Percentiles rank a stretch among this genome's conserved stretches.
Conservation (phyloP, 2,329 filamentous ascomycete genomes). For the Ilyonectria mors-panacis region DNA sequence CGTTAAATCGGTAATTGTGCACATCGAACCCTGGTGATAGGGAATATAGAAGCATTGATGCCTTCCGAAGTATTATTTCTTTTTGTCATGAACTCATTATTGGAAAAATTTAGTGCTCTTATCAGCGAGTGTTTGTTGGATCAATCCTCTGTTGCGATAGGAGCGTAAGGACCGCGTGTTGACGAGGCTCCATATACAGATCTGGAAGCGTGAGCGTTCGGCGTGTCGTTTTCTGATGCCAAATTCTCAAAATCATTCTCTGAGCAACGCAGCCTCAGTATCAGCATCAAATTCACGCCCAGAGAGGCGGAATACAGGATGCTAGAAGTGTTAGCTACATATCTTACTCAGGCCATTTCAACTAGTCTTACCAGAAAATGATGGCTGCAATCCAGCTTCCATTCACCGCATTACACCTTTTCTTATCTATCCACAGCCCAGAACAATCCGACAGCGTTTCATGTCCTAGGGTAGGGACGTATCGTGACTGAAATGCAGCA, state of each 20-base stretch:
- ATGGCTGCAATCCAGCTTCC: constrained; percentile 1
- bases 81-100: not conserved
- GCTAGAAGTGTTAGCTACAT: not conserved
- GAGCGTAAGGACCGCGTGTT: not conserved
- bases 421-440: not conserved
- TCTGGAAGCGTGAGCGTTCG: not conserved
- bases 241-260: not conserved
- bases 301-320: not conserved
- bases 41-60: too few species aligned
- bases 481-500: not conserved
- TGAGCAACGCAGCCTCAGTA: not conserved
- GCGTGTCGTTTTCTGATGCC: not conserved
- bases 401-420: not conserved
- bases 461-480: not conserved
- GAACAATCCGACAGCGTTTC: not conserved
- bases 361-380: not conserved
- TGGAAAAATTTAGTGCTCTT: not conserved
- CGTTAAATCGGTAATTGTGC: too few species aligned
- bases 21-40: too few species aligned
- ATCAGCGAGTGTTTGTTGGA: not conserved
- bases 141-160: not conserved
- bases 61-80: not conserved
- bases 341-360: not conserved
- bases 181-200: not conserved
- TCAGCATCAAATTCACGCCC: not conserved